Base-by-base conservation (phyloP, 2,329 filamentous ascomycete species). In the Parafenestella ontariensis region DNA sequence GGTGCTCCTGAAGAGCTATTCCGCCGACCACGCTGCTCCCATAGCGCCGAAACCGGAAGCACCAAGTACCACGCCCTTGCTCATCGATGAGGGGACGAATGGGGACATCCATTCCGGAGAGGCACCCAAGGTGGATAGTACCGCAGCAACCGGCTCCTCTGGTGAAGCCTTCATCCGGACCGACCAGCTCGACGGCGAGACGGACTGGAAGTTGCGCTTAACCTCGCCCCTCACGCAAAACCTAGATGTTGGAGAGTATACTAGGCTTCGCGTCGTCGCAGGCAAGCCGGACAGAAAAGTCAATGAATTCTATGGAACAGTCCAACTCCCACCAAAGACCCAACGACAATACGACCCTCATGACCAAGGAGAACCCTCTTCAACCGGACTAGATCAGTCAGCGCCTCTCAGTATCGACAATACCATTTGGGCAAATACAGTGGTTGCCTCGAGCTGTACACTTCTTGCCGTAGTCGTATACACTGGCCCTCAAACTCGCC, bases 121-220 rank as follows among this genome's bases (percentile, higher is more conserved):
- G 9, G 13, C 58, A 1, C 29, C 54, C 17, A 65, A 64, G 28
- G 54, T 52, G 6, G 65, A 71, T 21, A 58, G 31, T 34, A 45
- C 59, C 13, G 40, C 58, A 21, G 61, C 61, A 10, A 61, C 63
- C 31, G 69, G 71, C 13, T 74, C 83, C n/a, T 82, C 83, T 23
- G 92, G 92, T 24, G 96, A 99, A 77, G 94, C 94, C 0, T 99
- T 99, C 69, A 98, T 99, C 70, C 86, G 95, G 56, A 99, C 96
- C 1, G 95, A 99, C 75, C 95, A 99, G 72, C 83, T 99, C 9
- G 95, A 99, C 69, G 95, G 95, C 65, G 95, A 99, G 78, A 99
- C 95, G 0, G 95, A 99, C 71, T 99, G 95, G 96, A 99, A 99
- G 77, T 81, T 99, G 52, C 88, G 96, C 26, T 77, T 98, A 31